Evolutionary conservation across 768 basidiomycete species (phyloP).

Genomic region (Pisolithus marmoratus): DNA sequence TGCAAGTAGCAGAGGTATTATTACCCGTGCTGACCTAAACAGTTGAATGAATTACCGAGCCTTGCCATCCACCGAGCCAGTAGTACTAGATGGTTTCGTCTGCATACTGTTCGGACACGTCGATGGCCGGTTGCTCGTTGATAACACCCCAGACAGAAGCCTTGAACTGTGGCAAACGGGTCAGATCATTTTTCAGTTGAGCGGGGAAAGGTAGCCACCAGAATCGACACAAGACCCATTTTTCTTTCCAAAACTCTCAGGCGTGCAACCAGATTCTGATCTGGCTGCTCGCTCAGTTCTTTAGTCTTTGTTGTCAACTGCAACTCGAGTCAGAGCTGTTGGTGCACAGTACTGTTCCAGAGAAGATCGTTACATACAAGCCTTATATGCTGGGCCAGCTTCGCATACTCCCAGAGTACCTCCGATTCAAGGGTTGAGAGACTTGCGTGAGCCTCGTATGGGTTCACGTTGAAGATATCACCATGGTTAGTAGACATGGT

Average conservation of each 20-base stretch:
- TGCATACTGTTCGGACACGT: constrained; percentile 11
- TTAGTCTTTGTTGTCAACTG: constrained; percentile 69
- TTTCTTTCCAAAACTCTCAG: constrained; percentile 84
- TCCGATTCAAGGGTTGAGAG: constrained; percentile 68
- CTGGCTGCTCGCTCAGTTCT: constrained; percentile 66
- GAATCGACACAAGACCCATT: constrained; percentile 90
- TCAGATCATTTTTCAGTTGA: background rate
- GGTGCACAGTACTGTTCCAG: background rate
- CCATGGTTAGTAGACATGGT: background rate
- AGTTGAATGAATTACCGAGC: background rate
- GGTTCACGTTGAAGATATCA: constrained; percentile 37
- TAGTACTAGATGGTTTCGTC: constrained; percentile 8
- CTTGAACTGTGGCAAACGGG: constrained; percentile 63
- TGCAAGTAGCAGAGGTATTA: no score
- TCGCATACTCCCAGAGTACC: constrained; percentile 91
- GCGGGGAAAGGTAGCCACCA: constrained; percentile 42
- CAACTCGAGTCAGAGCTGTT: background rate
- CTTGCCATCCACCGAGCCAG: background rate
- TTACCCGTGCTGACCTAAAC: no score
- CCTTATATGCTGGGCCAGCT: constrained; percentile 75
- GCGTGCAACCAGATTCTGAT: constrained; percentile 68
- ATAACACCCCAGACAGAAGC: constrained; percentile 95
- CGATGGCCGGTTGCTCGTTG: constrained; percentile 56
- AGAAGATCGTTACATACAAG: constrained; percentile 44
- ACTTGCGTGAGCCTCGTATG: constrained; percentile 66